A percentile compares a stretch with the other conserved stretches of the same genome.
Evolutionary conservation across 306 rosid species (phyloP).

Genomic region (Prunus fruticosa): DNA sequence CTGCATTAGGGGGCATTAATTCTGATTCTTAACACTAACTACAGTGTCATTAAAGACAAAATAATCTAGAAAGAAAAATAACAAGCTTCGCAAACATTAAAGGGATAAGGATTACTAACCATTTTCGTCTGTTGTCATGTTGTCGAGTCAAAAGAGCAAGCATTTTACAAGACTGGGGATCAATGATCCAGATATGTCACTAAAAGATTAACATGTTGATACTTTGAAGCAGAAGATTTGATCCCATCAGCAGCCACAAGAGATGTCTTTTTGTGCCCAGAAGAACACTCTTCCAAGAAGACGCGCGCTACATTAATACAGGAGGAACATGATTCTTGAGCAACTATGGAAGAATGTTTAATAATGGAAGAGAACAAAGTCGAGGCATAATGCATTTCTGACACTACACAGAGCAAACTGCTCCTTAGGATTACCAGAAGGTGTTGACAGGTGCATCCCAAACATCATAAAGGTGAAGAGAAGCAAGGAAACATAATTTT

Average conservation of each 20-base stretch:
- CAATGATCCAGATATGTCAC: conserved; percentile 91
- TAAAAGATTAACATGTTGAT: conserved; percentile 57
- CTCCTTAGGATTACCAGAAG: background rate
- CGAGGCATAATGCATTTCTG: background rate
- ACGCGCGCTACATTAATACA: conserved; percentile 48
- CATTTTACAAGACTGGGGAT: conserved; percentile 91
- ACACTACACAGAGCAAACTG: background rate
- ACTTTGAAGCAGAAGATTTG: conserved; percentile 31
- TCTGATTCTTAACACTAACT: background rate
- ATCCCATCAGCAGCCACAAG: conserved; percentile 40
- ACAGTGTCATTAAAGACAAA: background rate
- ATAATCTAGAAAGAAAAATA: background rate
- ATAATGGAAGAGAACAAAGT: background rate
- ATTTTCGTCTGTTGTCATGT: conserved; percentile 57
- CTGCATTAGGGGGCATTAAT: background rate
- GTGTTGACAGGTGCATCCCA: background rate
- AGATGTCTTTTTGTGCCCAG: conserved; percentile 38
- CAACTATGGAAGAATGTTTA: conserved; percentile 10
- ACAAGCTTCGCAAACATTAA: background rate
- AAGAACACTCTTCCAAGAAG: conserved; percentile 70
- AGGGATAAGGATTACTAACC: conserved; percentile 44
- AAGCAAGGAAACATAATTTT: background rate
- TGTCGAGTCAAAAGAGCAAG: conserved; percentile 75
- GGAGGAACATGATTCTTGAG: conserved; percentile 13
- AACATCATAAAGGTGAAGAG: background rate